These are phyloP conservation scores for Acaromyces ingoldii DNA, from an alignment of 1,284 basidiomycete genomes.

Conservation along the genomic window DNA sequence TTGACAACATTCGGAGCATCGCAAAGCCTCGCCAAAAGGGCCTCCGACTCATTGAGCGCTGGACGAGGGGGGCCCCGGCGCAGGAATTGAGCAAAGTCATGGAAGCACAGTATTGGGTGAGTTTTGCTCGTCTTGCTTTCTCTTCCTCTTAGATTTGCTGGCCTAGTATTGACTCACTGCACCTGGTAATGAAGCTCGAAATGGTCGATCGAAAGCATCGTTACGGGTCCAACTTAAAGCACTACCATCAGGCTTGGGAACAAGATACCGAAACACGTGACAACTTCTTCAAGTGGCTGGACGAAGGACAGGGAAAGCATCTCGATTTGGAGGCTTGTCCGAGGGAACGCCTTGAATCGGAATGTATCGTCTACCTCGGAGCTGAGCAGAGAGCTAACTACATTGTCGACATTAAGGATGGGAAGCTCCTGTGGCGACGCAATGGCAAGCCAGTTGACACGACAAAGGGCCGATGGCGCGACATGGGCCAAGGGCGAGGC, in stretches of 20 bases:
- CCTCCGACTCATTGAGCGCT: conserved; percentile 33
- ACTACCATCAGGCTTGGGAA: conserved; percentile 34
- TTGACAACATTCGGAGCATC: conserved; percentile 40
- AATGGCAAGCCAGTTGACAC: conserved; percentile 60
- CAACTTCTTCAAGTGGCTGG: conserved; percentile 60
- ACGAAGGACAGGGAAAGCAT: conserved; percentile 64
- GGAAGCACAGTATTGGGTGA: conserved; percentile 41
- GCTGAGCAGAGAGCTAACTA: conserved; percentile 69
- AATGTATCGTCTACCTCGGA: conserved; percentile 52
- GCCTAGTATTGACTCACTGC: neutral
- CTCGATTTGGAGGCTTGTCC: conserved; percentile 65
- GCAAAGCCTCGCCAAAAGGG: conserved; percentile 22
- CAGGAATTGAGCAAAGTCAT: conserved; percentile 41
- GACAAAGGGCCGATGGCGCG: conserved; percentile 32
- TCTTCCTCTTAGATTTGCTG: too few species aligned
- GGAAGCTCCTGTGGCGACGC: conserved; percentile 66
- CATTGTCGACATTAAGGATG: conserved; percentile 62
- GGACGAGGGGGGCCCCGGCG: conserved; percentile 32
- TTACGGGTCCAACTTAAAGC: conserved; percentile 43
- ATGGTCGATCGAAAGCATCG: conserved; percentile 41
- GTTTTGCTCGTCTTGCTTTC: too few species aligned
- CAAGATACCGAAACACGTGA: conserved; percentile 24
- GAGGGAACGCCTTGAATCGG: conserved; percentile 64
- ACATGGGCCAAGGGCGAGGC: conserved; percentile 43
- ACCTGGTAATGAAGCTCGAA: conserved; percentile 13